A percentile compares a stretch with the other conserved stretches of the same genome.
phyloP scores from a whole-genome alignment of 345 rosid genomes.

The Citrus unshiu region DNA sequence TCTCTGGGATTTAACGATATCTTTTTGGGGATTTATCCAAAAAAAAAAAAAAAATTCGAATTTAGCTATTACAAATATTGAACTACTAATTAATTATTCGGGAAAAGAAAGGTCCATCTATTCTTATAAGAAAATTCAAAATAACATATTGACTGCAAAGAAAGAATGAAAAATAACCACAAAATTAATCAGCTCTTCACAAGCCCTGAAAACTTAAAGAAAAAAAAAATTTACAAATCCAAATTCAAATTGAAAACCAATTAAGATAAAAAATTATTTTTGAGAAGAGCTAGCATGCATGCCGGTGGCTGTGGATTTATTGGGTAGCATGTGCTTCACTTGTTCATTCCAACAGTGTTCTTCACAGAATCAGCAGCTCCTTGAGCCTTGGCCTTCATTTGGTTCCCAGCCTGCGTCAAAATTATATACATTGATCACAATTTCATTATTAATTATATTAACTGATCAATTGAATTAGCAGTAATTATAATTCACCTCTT shows the following conservation, averaged over 20 bases:
- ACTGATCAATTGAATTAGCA: not conserved
- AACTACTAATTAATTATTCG: not conserved
- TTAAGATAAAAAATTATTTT: too few relatives aligned
- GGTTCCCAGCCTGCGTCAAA: conserved; percentile 32
- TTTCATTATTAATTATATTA: too few relatives aligned
- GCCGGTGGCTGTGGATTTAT: not conserved
- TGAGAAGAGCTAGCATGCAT: not conserved
- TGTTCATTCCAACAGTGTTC: conserved; percentile 25
- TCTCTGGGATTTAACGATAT: too few relatives aligned
- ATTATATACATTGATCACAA: not conserved
- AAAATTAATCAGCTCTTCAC: too few relatives aligned
- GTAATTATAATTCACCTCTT: conserved; percentile 12
- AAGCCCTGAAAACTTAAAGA: too few relatives aligned
- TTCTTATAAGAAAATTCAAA: not conserved
- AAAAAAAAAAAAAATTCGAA: too few relatives aligned
- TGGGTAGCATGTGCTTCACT: conserved; percentile 1
- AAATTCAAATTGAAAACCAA: too few relatives aligned
- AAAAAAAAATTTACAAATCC: too few relatives aligned
- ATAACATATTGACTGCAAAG: not conserved
- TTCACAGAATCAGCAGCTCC: conserved; percentile 31
- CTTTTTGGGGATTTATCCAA: too few relatives aligned
- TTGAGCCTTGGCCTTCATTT: conserved; percentile 29
- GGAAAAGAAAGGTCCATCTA: not conserved
- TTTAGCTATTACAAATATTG: not conserved
- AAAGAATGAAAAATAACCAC: too few relatives aligned